Evolutionary conservation across 2,329 filamentous ascomycete genomes (phyloP).

Genomic region (Fusarium sp.): DNA sequence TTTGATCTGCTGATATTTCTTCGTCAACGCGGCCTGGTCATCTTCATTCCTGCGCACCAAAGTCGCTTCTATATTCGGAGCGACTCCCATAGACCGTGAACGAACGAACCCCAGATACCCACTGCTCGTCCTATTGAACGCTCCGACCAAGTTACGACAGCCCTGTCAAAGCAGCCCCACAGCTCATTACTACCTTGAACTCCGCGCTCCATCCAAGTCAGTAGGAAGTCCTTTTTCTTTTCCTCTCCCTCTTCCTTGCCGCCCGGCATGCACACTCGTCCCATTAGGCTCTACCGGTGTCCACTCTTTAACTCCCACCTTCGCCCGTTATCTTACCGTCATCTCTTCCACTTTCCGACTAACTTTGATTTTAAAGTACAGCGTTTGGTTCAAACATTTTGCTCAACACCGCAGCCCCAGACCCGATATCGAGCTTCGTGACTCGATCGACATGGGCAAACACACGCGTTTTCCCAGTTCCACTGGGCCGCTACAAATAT

Average conservation of each 20-base stretch:
- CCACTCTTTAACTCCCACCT: conserved; percentile 37
- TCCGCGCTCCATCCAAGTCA: conserved; percentile 40
- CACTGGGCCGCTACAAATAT: conserved; percentile 61
- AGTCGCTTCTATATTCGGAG: conserved; percentile 34
- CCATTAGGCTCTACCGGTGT: conserved; percentile 38
- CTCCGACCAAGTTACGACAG: conserved; percentile 38
- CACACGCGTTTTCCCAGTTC: conserved; percentile 57
- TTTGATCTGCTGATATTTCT: conserved; percentile 1
- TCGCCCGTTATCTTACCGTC: conserved; percentile 32
- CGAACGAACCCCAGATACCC: conserved; percentile 36
- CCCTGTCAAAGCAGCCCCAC: conserved; percentile 42
- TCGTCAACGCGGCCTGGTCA: conserved; percentile 26
- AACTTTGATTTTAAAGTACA: conserved; percentile 27
- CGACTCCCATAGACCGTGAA: conserved; percentile 25
- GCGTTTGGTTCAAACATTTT: conserved; percentile 20
- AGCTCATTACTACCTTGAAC: conserved; percentile 37
- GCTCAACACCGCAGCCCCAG: conserved; percentile 3
- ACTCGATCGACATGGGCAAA: conserved; percentile 63
- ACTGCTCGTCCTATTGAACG: conserved; percentile 38
- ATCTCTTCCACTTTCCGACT: conserved; percentile 34
- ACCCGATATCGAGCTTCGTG: conserved; percentile 25
- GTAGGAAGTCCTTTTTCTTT: conserved; percentile 33
- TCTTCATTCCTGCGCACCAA: conserved; percentile 24
- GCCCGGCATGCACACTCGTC: conserved; percentile 41
- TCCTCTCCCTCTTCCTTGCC: conserved; percentile 34